Conservation (phyloP, 169 alveolate species). For the Eimeria acervulina region DNA sequence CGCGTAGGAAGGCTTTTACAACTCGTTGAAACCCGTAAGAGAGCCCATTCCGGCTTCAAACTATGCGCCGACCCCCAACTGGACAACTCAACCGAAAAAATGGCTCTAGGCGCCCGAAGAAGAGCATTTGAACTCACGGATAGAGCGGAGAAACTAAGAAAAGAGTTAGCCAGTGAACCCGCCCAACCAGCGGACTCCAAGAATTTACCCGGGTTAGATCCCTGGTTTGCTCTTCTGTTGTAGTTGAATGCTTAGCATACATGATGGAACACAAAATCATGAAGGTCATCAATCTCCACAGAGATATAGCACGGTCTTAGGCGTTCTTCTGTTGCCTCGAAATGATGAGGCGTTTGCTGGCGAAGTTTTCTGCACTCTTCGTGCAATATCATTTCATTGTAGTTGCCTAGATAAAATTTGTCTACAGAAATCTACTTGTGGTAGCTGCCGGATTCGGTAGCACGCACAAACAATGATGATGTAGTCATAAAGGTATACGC, state of each 20-base stretch:
- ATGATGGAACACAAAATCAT: background rate
- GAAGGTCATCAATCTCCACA: background rate
- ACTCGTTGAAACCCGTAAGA: background rate
- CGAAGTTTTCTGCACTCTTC: background rate
- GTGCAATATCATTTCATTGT: background rate
- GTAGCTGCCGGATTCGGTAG: background rate
- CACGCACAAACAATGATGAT: background rate
- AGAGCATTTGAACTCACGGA: background rate
- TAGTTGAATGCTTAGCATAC: background rate
- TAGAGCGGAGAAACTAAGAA: background rate
- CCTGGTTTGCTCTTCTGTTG: slow-evolving; percentile 23
- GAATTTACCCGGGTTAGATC: background rate
- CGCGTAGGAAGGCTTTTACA: background rate
- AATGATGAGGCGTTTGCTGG: background rate
- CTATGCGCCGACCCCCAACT: background rate
- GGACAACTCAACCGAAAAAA: background rate
- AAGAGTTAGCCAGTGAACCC: background rate
- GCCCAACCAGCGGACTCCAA: background rate
- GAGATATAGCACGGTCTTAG: background rate
- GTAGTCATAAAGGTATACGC: background rate
- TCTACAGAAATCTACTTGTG: background rate
- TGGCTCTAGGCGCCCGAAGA: background rate
- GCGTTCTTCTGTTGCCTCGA: background rate
- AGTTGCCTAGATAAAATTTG: too few relatives aligned
- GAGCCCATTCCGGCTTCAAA: background rate